phyloP scores from a whole-genome alignment of 2,329 filamentous ascomycete genomes.

The Zymoseptoria ardabiliae region DNA sequence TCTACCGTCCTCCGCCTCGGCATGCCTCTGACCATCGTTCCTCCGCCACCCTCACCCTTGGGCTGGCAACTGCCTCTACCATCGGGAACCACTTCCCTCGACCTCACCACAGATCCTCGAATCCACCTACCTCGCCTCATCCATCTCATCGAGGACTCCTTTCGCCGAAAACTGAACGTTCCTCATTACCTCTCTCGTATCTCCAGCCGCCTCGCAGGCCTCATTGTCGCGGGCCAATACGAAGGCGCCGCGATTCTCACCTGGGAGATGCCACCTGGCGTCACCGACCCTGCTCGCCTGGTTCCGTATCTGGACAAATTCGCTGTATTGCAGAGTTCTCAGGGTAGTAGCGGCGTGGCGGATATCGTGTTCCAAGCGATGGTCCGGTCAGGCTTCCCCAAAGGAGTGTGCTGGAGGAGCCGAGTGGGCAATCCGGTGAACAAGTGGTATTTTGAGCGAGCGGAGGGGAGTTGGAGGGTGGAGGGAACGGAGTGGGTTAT shows the following conservation, averaged over 20 bases:
- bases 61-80: conserved; percentile 60
- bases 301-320: conserved; percentile 98
- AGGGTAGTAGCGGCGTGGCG: conserved; percentile 78
- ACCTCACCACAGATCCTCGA: conserved; percentile 63
- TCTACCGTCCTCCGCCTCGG: conserved; percentile 86
- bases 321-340: conserved; percentile 78
- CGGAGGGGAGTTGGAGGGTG: conserved; percentile 74
- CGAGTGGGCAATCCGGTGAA: conserved; percentile 90
- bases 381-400: conserved; percentile 79
- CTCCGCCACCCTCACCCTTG: conserved; percentile 52
- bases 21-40: conserved; percentile 79
- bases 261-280: conserved; percentile 67
- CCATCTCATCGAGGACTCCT: conserved; percentile 88
- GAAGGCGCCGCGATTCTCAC: conserved; percentile 92
- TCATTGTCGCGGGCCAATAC: conserved; percentile 94
- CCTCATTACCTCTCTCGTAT: conserved; percentile 77
- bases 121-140: conserved; percentile 79
- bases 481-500: conserved; percentile 85
- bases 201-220: conserved; percentile 70
- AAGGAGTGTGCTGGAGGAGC: conserved; percentile 87
- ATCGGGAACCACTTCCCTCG: conserved; percentile 53
- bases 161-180: conserved; percentile 75
- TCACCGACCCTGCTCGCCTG: conserved; percentile 48
- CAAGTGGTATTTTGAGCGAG: conserved; percentile 98
- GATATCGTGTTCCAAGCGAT: conserved; percentile 96